phyloP scores from a whole-genome alignment of 2,329 filamentous ascomycete species.

The Fusarium circinatum region DNA sequence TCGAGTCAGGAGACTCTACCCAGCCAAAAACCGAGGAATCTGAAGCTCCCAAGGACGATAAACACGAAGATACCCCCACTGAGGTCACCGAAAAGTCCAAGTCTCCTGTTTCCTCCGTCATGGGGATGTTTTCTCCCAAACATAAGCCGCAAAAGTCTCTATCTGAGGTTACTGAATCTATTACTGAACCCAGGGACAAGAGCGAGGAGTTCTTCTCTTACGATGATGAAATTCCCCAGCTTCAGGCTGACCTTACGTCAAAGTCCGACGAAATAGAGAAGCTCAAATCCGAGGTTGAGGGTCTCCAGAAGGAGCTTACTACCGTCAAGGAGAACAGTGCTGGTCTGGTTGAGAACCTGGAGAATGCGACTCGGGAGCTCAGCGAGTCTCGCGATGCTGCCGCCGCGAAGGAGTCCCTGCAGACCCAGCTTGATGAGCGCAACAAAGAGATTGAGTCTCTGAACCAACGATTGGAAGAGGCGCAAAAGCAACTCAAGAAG shows the following conservation, averaged over 20 bases:
- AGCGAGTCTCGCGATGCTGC: slow-evolving; percentile 56
- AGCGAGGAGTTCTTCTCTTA: slow-evolving; percentile 90
- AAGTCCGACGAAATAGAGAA: slow-evolving; percentile 76
- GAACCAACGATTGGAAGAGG: slow-evolving; percentile 59
- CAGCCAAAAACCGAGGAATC: slow-evolving; percentile 46
- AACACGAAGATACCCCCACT: slow-evolving; percentile 28
- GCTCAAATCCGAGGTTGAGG: slow-evolving; percentile 75
- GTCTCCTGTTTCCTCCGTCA: slow-evolving; percentile 59
- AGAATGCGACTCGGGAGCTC: slow-evolving; percentile 73
- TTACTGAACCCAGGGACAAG: slow-evolving; percentile 44
- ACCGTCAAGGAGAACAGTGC: slow-evolving; percentile 76
- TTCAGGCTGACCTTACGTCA: slow-evolving; percentile 79
- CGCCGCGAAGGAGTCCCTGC: slow-evolving; percentile 56
- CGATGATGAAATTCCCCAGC: slow-evolving; percentile 83
- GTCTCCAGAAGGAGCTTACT: slow-evolving; percentile 75
- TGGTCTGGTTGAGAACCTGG: slow-evolving; percentile 73
- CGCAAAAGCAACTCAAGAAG: slow-evolving; percentile 57
- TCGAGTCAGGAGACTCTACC: slow-evolving; percentile 50
- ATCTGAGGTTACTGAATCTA: slow-evolving; percentile 40
- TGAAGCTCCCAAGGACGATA: slow-evolving; percentile 45
- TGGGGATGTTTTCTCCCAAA: slow-evolving; percentile 61
- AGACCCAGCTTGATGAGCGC: slow-evolving; percentile 60
- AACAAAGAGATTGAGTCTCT: slow-evolving; percentile 61
- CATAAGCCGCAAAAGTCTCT: slow-evolving; percentile 51
- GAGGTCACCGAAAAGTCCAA: slow-evolving; percentile 50